Base-by-base conservation (phyloP, 1,284 basidiomycete genomes). In the Tilletia caries region DNA sequence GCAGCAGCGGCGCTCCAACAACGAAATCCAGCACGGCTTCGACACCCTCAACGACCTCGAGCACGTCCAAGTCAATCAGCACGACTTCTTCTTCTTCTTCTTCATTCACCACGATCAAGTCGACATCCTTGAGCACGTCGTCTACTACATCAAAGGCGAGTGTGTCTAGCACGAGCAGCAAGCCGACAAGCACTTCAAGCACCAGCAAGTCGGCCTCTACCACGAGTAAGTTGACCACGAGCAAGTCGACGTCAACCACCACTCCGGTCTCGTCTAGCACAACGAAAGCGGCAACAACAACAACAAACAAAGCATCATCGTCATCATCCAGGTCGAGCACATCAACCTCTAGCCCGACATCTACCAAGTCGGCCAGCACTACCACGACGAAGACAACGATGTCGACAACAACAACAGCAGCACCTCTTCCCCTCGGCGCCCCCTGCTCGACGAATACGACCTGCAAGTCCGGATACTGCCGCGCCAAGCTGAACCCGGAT, bases 391-490 rank as follows among this genome's bases (percentile, higher is more conserved):
- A 6, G 25, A 25, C 60, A 67, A 20, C 25, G 32, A 32, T 66
- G 48, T 29, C 25, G 66, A 68, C n/a, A 4, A 27, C 48, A 6
- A 50, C 48, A n/a, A 50, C 52, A 23, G 52, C 52, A 13, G 29
- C 23, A 23, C n/a, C 13, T 29, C 25, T 54, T 2, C 52, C 52
- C 5, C 29, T 29, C 52, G 52, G 52, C 25, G 52, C 52, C 25
- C 23, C 25, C 8, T 54, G 52, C 23, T 27, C 52, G 8, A 27
- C 52, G 10, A 54, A 29, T 23, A 4, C 52, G 23, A 12, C 18
- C 52, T 54, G 52, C 52, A 13, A 54, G 25, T 27, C 23, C n/a
- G 29, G 29, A 27, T 54, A 54, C 52, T 54, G 52, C 52, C 52
- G 12, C 52, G 23, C 52, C 52, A 54, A 54, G 52, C 52, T 54